Conservation (phyloP, 805 yeast species). For the Wickerhamiella hasegawae region DNA sequence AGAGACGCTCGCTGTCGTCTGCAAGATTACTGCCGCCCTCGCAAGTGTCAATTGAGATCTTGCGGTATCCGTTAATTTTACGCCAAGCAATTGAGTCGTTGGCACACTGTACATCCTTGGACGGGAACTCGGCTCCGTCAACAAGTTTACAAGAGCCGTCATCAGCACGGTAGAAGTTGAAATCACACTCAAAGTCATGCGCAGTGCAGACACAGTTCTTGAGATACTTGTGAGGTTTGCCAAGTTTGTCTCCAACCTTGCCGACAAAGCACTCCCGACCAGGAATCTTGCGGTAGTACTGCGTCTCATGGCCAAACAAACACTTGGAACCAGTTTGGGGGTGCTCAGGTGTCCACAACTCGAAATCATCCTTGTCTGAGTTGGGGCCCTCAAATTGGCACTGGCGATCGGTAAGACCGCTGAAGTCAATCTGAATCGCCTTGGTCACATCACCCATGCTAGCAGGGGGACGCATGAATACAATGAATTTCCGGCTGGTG, state of each 20-base stretch:
- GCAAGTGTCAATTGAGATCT: conserved; percentile 74
- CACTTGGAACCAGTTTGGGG: conserved; percentile 33
- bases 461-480: conserved; percentile 37
- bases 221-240: conserved; percentile 38
- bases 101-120: conserved; percentile 10
- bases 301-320: conserved; percentile 54
- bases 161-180: conserved; percentile 47
- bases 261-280: conserved; percentile 47
- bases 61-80: conserved; percentile 89
- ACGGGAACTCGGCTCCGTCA: conserved; percentile 48
- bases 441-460: conserved; percentile 31
- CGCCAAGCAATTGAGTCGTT: conserved; percentile 37
- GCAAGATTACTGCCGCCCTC: conserved; percentile 56
- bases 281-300: conserved; percentile 40
- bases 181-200: conserved; percentile 87
- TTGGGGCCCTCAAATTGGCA: conserved; percentile 34
- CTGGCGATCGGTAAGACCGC: conserved; percentile 33
- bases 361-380: conserved; percentile 40
- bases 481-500: conserved; percentile 61
- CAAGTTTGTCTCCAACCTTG: conserved; percentile 33
- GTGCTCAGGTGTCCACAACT: conserved; percentile 44
- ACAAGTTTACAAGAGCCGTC: conserved; percentile 83
- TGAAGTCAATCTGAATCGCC: conserved; percentile 42
- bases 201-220: conserved; percentile 73
- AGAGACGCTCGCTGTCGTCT: conserved; percentile 42